Percentiles rank a stretch among this genome's conserved stretches.
These are phyloP conservation scores for Vanderwaltozyma yarrowii DNA, from an alignment of 805 yeast species.

Conservation along the genomic window DNA sequence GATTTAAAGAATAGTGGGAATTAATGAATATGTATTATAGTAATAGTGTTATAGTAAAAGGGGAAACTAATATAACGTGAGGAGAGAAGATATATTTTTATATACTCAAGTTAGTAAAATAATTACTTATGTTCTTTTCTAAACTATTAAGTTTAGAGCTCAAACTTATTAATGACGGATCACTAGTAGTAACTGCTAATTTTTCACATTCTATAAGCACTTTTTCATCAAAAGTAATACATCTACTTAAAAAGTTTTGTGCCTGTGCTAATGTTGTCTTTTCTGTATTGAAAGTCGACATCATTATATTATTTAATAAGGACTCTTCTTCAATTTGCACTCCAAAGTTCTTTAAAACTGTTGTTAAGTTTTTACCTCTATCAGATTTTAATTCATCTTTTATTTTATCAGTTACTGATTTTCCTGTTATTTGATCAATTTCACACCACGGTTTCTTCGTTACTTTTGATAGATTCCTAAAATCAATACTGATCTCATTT, in stretches of 20 bases:
- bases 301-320: constrained; percentile 27
- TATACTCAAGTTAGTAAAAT: constrained; percentile 13
- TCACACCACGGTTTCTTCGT: constrained; percentile 55
- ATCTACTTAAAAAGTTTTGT: constrained; percentile 47
- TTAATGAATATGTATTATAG: background rate
- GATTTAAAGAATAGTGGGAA: background rate
- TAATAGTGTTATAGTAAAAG: too few relatives aligned
- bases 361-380: constrained; percentile 30
- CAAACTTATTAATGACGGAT: constrained; percentile 54
- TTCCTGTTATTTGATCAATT: constrained; percentile 36
- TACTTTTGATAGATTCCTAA: constrained; percentile 40
- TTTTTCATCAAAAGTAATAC: constrained; percentile 46
- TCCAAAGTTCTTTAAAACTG: constrained; percentile 33
- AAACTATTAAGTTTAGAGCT: constrained; percentile 54
- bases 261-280: constrained; percentile 30
- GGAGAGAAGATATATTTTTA: too few relatives aligned
- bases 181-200: constrained; percentile 52
- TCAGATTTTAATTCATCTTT: constrained; percentile 44
- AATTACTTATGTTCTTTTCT: constrained; percentile 29
- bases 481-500: constrained; percentile 53
- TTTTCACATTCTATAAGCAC: constrained; percentile 56
- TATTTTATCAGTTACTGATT: constrained; percentile 48
- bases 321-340: constrained; percentile 24
- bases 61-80: too few relatives aligned
- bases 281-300: constrained; percentile 28